Evolutionary conservation across 768 basidiomycete species (phyloP).

Genomic region (Rhizopogon sp.): DNA sequence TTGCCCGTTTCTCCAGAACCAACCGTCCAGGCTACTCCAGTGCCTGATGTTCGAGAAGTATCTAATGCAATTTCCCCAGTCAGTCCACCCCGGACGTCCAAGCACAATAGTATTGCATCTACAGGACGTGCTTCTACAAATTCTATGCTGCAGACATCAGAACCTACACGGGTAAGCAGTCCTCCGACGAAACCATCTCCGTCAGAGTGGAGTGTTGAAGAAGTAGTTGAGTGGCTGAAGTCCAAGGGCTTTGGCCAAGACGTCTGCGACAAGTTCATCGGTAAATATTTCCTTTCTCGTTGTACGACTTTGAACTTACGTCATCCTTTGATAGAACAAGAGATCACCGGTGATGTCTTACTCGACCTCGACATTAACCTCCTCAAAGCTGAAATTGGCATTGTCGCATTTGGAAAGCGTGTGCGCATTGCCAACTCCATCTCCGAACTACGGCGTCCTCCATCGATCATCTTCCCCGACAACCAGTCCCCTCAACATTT

Average conservation of each 20-base stretch:
- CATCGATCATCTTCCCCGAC: slow-evolving; percentile 54
- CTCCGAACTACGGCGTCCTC: slow-evolving; percentile 73
- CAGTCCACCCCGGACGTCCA: slow-evolving; percentile 30
- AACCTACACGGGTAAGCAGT: slow-evolving; percentile 11
- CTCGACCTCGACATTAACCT: slow-evolving; percentile 90
- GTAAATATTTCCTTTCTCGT: slow-evolving; percentile 36
- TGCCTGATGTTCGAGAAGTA: slow-evolving; percentile 14
- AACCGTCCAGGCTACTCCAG: slow-evolving; percentile 14
- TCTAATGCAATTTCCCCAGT: slow-evolving; percentile 24
- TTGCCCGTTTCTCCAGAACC: slow-evolving; percentile 18
- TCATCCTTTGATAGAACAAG: slow-evolving; percentile 66
- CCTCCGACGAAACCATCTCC: slow-evolving; percentile 40
- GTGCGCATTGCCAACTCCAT: slow-evolving; percentile 92
- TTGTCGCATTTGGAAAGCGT: slow-evolving; percentile 91
- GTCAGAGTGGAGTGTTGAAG: slow-evolving; percentile 79
- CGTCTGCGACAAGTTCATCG: slow-evolving; percentile 82
- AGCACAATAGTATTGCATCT: slow-evolving; percentile 37
- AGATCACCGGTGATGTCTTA: slow-evolving; percentile 96
- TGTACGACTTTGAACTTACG: background rate
- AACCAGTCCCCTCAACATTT: slow-evolving; percentile 31
- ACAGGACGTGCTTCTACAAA: slow-evolving; percentile 17
- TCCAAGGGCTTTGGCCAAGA: slow-evolving; percentile 79
- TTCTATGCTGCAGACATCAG: slow-evolving; percentile 14
- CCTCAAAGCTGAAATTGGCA: slow-evolving; percentile 91
- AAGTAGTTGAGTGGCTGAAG: slow-evolving; percentile 87